Base-by-base conservation (phyloP, 2,329 filamentous ascomycete species). In the Stromatinia cepivora region DNA sequence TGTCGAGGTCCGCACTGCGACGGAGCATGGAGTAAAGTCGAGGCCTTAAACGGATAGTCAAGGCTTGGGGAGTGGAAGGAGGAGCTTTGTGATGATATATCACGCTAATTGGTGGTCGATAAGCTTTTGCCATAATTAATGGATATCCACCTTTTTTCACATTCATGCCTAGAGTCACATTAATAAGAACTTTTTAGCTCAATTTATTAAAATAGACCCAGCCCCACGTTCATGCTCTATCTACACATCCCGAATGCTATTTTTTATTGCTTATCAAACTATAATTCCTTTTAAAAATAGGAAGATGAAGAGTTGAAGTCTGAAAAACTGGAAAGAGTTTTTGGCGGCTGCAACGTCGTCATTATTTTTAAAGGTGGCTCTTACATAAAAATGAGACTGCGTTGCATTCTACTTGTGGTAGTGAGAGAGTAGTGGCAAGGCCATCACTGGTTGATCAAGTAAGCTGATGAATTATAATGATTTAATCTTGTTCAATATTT, bases 1-100 rank as follows among this genome's bases (percentile, higher is more conserved):
- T 15, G 89, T 92, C 20, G 81, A 89, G 76, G 82, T 90, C 61
- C 78, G 83, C 72, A 79, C 78, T 71, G 82, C 82, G 22, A 78
- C 76, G 48, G 77, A 78, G 36, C 36, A 53, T 34, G 68, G 63
- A 15, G 28, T 70, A 3, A 70, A 70, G 46, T 67, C 68, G 28
- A 59, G 61, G 34, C 63, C 68, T 54, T 70, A 11, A 20, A 15
- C 25, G 7, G 22, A 20, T 63, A 13, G 22, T 28, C 8, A 2
- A 22, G n/a, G 4, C 50, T 8, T 50, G 13, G 17, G 28, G 45
- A 50, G 20, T 25, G 22, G 42, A 46, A n/a, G 45, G 15, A 17
- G n/a, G 31, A 28, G 36, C 20, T 45, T 45, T n/a, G 45, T 11
- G 15, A 64, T 28, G 34, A 52, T 25, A 36, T 20, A 13, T 39